phyloP scores from a whole-genome alignment of 192 early-diverging fungal species.

The Funneliformis geosporum region DNA sequence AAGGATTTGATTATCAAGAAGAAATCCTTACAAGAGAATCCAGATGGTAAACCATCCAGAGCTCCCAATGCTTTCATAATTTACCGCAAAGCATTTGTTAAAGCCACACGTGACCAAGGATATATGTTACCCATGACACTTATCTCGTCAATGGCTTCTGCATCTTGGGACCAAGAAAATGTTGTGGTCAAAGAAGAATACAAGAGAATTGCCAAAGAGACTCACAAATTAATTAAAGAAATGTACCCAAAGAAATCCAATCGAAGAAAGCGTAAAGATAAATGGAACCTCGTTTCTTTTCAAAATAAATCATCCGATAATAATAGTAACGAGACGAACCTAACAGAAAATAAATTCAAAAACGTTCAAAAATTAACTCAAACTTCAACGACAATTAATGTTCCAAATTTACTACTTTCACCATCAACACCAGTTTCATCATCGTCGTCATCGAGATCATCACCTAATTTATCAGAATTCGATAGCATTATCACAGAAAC shows the following conservation, averaged over 20 bases:
- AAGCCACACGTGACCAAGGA: neutral
- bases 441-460: neutral
- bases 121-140: slow-evolving; percentile 3
- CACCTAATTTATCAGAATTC: neutral
- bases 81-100: slow-evolving; percentile 1
- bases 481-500: neutral
- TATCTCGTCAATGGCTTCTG: slow-evolving; percentile 7
- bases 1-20: neutral
- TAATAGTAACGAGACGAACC: neutral
- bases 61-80: slow-evolving; percentile 13
- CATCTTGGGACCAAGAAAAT: neutral
- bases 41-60: neutral
- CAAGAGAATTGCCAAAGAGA: slow-evolving; percentile 12
- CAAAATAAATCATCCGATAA: neutral
- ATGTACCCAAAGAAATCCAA: neutral
- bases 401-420: neutral
- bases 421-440: neutral
- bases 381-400: neutral
- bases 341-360: neutral
- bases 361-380: neutral
- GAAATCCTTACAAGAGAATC: neutral
- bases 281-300: slow-evolving; percentile 14
- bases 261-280: neutral
- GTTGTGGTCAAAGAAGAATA: neutral
- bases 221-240: neutral